Evolutionary conservation across 148 eudicot species (phyloP).

Genomic region (Nyssa sinensis): DNA sequence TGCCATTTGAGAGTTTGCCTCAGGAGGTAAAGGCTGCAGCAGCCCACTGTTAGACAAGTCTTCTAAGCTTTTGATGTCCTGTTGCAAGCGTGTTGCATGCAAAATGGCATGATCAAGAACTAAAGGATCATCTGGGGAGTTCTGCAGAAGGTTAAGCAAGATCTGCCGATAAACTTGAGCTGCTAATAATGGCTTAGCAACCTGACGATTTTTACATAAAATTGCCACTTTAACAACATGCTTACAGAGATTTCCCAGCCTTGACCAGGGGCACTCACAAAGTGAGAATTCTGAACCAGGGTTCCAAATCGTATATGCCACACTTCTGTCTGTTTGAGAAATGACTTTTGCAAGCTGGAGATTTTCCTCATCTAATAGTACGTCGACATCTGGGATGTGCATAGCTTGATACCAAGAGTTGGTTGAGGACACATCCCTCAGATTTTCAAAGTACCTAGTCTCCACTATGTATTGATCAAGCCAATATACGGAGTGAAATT

Average conservation of each 20-base stretch:
- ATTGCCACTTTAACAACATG: slow-evolving; percentile 31
- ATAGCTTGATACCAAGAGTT: slow-evolving; percentile 34
- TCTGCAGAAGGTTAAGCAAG: slow-evolving; percentile 31
- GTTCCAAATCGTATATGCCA: slow-evolving; percentile 31
- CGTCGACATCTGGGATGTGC: slow-evolving; percentile 31
- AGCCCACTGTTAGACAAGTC: slow-evolving; percentile 30
- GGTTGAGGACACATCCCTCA: slow-evolving; percentile 17
- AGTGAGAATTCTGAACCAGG: slow-evolving; percentile 34
- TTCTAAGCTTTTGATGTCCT: slow-evolving; percentile 24
- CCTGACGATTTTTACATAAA: slow-evolving; percentile 25
- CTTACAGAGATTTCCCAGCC: slow-evolving; percentile 33
- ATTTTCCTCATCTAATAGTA: slow-evolving; percentile 28
- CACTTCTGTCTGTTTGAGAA: slow-evolving; percentile 24
- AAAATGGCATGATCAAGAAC: slow-evolving; percentile 34
- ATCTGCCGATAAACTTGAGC: slow-evolving; percentile 32
- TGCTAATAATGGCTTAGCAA: slow-evolving; percentile 30
- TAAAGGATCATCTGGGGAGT: slow-evolving; percentile 32
- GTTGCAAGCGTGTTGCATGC: slow-evolving; percentile 28
- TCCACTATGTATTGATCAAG: slow-evolving; percentile 27
- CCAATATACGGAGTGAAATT: slow-evolving; percentile 33
- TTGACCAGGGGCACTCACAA: slow-evolving; percentile 36
- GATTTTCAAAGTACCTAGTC: slow-evolving; percentile 19
- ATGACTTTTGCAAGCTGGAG: slow-evolving; percentile 32
- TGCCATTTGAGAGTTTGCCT: slow-evolving; percentile 11
- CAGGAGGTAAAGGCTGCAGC: slow-evolving; percentile 28